Conservation (phyloP, 2,329 filamentous ascomycete genomes). For the Fusarium sp. region DNA sequence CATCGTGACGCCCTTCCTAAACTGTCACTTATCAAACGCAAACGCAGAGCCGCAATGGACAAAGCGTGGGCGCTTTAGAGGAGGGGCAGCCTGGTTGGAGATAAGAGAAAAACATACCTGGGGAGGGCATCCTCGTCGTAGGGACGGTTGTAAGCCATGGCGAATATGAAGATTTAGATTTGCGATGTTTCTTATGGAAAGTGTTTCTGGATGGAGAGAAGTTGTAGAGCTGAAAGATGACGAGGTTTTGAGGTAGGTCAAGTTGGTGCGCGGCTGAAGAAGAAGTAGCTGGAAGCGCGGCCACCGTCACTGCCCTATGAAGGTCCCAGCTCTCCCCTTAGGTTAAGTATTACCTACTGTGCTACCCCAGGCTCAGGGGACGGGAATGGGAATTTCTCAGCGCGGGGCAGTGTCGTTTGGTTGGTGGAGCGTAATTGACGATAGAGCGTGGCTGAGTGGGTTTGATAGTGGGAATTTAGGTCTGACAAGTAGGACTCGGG, state of each 20-base stretch:
- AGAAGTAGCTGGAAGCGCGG: conserved; percentile 25
- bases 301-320: conserved; percentile 11
- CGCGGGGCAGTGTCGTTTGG: conserved; percentile 40
- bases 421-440: conserved; percentile 29
- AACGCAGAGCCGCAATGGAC: conserved; percentile 35
- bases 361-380: conserved; percentile 25
- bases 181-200: background rate
- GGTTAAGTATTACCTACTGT: background rate
- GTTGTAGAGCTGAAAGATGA: background rate
- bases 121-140: conserved; percentile 96
- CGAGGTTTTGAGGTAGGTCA: conserved; percentile 34
- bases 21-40: conserved; percentile 14
- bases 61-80: conserved; percentile 32
- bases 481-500: conserved; percentile 2
- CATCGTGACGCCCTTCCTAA: conserved; percentile 16
- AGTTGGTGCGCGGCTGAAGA: conserved; percentile 34
- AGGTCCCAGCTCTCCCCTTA: background rate
- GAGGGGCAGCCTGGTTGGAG: conserved; percentile 25
- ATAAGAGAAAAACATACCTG: conserved; percentile 63
- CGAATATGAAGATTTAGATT: conserved; percentile 3
- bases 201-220: background rate
- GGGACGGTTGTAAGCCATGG: conserved; percentile 92
- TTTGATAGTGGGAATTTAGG: conserved; percentile 21
- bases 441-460: conserved; percentile 35
- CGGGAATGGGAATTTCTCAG: conserved; percentile 20